phyloP scores from a whole-genome alignment of 345 rosid species.

The Salix suchowensis region DNA sequence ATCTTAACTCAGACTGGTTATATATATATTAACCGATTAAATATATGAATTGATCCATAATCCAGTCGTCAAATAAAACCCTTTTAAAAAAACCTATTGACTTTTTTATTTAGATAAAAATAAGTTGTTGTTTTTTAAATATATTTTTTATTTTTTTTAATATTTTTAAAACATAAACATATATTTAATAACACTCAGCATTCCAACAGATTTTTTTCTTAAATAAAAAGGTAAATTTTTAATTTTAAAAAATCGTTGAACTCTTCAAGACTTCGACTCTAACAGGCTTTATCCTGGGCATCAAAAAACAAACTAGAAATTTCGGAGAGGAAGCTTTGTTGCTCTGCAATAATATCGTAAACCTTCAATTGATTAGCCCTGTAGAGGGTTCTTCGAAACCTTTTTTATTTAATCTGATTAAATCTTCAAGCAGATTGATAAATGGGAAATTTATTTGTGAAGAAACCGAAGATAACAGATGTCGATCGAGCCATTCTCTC shows the following conservation, averaged over 20 bases:
- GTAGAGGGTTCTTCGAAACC: not conserved
- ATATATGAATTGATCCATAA: no score
- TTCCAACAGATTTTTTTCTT: no score
- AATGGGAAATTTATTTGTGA: constrained; percentile 90
- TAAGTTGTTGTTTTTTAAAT: no score
- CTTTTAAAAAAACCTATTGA: no score
- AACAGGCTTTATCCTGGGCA: not conserved
- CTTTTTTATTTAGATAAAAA: no score
- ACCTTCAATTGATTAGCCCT: not conserved
- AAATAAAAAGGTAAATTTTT: not conserved
- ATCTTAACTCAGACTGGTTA: no score
- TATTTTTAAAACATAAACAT: no score
- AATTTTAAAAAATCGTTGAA: not conserved
- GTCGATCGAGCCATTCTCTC: constrained; percentile 91
- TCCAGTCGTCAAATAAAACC: no score
- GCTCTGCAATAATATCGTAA: not conserved
- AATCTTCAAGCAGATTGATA: not conserved
- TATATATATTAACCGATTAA: no score
- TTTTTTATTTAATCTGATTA: not conserved
- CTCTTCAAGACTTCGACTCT: not conserved
- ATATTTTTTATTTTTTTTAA: no score
- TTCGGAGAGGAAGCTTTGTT: not conserved
- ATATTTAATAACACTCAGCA: no score
- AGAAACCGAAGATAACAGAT: constrained; percentile 91
- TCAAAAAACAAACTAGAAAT: not conserved